Conservation (phyloP, 148 eudicot species). For the Rhododendron kiyosumense region DNA sequence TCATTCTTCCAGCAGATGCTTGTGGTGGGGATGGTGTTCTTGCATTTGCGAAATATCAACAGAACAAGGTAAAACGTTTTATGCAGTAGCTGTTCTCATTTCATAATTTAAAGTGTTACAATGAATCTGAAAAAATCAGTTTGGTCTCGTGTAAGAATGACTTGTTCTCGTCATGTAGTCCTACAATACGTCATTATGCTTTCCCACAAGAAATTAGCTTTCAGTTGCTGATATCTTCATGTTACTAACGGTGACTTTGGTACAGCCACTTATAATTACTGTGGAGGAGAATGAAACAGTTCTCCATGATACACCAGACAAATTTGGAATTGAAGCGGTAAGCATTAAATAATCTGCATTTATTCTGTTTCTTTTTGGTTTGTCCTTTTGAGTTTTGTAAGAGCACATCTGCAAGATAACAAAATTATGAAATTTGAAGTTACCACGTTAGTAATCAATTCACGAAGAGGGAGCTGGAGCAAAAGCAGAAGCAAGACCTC, state of each 20-base stretch:
- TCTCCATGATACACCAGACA: constrained; percentile 76
- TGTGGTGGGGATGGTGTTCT: constrained; percentile 80
- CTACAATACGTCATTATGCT: neutral
- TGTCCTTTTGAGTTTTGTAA: neutral
- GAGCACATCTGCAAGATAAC: neutral
- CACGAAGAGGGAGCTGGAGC: neutral
- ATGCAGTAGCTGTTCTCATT: neutral
- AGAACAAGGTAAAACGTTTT: constrained; percentile 47
- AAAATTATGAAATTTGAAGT: neutral
- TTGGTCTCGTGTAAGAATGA: neutral
- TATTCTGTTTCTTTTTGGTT: neutral
- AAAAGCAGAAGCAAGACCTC: neutral
- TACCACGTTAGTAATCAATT: neutral
- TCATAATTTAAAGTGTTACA: neutral
- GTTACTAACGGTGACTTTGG: constrained; percentile 9
- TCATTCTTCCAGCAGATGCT: constrained; percentile 74
- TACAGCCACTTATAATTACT: constrained; percentile 77
- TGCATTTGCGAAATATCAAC: constrained; percentile 55
- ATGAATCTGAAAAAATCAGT: neutral
- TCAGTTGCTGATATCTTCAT: neutral
- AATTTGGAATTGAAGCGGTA: constrained; percentile 62
- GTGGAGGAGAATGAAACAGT: constrained; percentile 93
- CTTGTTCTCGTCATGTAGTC: constrained; percentile 1
- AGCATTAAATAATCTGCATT: constrained; percentile 13
- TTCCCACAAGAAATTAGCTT: neutral